Percentiles rank a stretch among this genome's conserved stretches.
These are phyloP conservation scores for Suillus sp. DNA, from an alignment of 768 basidiomycete species.

Conservation along the genomic window DNA sequence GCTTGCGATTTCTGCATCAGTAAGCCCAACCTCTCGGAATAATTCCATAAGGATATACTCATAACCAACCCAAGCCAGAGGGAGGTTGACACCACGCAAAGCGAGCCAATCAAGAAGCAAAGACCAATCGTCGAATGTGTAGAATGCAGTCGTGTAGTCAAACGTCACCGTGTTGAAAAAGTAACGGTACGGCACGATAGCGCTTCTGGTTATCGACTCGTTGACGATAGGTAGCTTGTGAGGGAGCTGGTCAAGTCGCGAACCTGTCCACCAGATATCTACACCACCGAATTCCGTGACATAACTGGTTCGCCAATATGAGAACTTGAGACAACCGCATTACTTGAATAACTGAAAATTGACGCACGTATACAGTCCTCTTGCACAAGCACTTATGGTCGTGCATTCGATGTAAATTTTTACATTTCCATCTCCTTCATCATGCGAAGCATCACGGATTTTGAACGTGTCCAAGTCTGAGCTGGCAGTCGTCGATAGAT, in stretches of 20 bases:
- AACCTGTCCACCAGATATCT: constrained; percentile 48
- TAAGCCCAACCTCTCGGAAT: constrained; percentile 40
- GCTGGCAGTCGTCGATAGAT: constrained; percentile 23
- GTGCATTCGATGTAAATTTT: constrained; percentile 36
- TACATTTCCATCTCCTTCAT: constrained; percentile 14
- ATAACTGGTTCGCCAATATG: constrained; percentile 27
- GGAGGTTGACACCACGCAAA: constrained; percentile 43
- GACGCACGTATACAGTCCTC: constrained; percentile 41
- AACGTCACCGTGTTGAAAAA: constrained; percentile 48
- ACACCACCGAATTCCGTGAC: constrained; percentile 39
- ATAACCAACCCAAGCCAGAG: constrained; percentile 44
- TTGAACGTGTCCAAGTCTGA: constrained; percentile 34
- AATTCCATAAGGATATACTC: constrained; percentile 40
- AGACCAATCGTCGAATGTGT: constrained; percentile 42
- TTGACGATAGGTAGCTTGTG: constrained; percentile 33
- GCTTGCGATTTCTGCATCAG: constrained; percentile 34
- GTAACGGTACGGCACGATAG: constrained; percentile 43
- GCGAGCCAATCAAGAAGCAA: constrained; percentile 45
- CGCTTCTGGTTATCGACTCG: constrained; percentile 30
- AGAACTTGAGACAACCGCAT: background rate
- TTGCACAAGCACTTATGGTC: constrained; percentile 39
- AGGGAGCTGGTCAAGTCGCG: constrained; percentile 37
- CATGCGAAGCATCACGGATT: constrained; percentile 29
- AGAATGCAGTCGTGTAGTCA: constrained; percentile 43
- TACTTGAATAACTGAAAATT: background rate